A percentile compares a stretch with the other conserved stretches of the same genome.
These are phyloP conservation scores for Collybiopsis luxurians DNA, from an alignment of 768 basidiomycete species.

Conservation along the genomic window DNA sequence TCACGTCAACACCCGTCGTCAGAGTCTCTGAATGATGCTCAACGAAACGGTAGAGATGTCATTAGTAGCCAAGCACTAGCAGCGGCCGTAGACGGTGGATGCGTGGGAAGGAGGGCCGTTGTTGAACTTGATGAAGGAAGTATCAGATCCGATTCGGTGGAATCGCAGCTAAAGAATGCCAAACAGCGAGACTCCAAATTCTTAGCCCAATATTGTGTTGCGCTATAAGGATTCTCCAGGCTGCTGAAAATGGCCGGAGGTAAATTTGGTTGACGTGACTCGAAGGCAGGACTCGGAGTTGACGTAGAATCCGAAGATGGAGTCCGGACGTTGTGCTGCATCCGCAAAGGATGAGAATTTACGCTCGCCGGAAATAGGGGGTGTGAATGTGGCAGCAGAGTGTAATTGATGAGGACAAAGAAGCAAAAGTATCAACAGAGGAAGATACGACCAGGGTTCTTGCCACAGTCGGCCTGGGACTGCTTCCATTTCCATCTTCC, in stretches of 20 bases:
- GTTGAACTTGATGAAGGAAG: background rate
- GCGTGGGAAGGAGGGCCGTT: background rate
- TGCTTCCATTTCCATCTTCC: too few relatives aligned
- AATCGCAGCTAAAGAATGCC: background rate
- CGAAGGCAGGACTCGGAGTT: background rate
- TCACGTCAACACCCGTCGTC: background rate
- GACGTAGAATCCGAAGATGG: background rate
- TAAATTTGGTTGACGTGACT: background rate
- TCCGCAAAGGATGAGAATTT: background rate
- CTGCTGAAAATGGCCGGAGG: background rate
- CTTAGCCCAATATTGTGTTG: background rate
- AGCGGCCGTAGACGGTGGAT: background rate
- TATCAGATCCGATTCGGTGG: too few relatives aligned
- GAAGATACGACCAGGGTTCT: too few relatives aligned
- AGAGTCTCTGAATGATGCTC: background rate
- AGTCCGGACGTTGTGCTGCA: too few relatives aligned
- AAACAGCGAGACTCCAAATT: background rate
- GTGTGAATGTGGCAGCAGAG: background rate
- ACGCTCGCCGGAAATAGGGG: background rate
- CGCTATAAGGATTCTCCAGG: background rate
- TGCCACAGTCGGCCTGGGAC: too few relatives aligned
- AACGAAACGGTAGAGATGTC: too few relatives aligned
- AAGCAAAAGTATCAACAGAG: too few relatives aligned
- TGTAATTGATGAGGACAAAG: background rate
- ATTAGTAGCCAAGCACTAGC: too few relatives aligned